Evolutionary conservation across 495 filamentous ascomycete genomes (phyloP), one percentile per base, ranked within the genome.

Genomic region (Penicillium malachiteum): DNA sequence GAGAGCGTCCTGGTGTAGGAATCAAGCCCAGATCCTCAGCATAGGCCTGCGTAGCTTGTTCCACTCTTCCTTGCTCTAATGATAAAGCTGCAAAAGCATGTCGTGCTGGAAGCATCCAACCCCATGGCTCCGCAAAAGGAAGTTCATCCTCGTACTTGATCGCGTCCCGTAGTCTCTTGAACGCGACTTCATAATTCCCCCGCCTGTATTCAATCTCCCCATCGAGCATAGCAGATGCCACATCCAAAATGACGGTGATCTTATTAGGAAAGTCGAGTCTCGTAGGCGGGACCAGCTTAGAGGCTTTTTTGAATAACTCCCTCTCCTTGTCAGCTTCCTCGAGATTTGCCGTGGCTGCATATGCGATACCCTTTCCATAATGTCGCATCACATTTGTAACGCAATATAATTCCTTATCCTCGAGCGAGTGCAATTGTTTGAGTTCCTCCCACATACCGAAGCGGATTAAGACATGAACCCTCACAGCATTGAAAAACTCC

Each of bases 191-290:
- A 37, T 77, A 72, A 31, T 84, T 81, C 0, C 77, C 81, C 2
- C 71, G 70, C 7, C 86, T 82, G 59, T 89, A 90, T 37, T 82
- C 80, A n/a, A 90, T 72, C 56, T 90, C 87, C 3, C 87, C 87
- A 37, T 87, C 80, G 1, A 89, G 70, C 85, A 90, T 88, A 12
- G 81, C 79, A 10, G 68, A 65, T 0, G 79, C 85, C 6, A 90
- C 72, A 5, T 60, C 62, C 0, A 90, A 68, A 37, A 88, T 84
- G 58, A 87, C 83, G 11, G 66, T 56, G 44, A 80, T 84, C 2
- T 72, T 83, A 57, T 88, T 88, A 63, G 85, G 86, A 68, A 87
- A 89, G 1, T 85, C 56, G 10, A 78, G 87, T 26, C 87, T 77
- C 0, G 78, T 80, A 0, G 57, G n/a, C 0, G 78, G 77, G 0